Percentiles rank a stretch among this genome's conserved stretches.
phyloP scores from a whole-genome alignment of 768 basidiomycete species.

The Termitomyces sp. region DNA sequence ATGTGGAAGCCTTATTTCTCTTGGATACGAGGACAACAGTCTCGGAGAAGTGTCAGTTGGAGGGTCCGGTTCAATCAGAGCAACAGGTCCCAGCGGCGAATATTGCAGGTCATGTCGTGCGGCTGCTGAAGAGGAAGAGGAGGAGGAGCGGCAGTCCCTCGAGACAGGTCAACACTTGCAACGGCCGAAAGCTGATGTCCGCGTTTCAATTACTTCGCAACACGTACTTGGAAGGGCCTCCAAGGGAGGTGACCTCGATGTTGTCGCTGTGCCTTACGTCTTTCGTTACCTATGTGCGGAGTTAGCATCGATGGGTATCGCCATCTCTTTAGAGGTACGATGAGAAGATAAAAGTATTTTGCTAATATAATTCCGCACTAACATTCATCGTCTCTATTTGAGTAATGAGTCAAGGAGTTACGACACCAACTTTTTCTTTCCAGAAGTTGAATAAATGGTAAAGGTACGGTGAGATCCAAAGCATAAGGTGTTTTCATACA shows the following conservation, averaged over 20 bases:
- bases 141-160: conserved; percentile 51
- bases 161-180: conserved; percentile 48
- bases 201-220: conserved; percentile 59
- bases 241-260: conserved; percentile 84
- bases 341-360: conserved; percentile 23
- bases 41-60: conserved; percentile 60
- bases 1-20: conserved; percentile 91
- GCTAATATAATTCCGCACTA: conserved; percentile 8
- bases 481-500: not conserved
- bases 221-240: conserved; percentile 54
- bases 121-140: conserved; percentile 57
- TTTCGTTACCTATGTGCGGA: conserved; percentile 94
- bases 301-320: conserved; percentile 97
- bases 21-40: conserved; percentile 89
- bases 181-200: conserved; percentile 43
- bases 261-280: conserved; percentile 93
- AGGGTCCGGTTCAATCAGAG: conserved; percentile 41
- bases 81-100: conserved; percentile 78
- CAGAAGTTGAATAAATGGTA: not conserved
- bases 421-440: not conserved
- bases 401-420: not conserved
- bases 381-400: conserved; percentile 4
- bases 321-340: conserved; percentile 74
- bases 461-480: not conserved
- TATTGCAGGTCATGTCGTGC: conserved; percentile 93